Base-by-base conservation (phyloP, 306 rosid species). In the Dryas octopetala region DNA sequence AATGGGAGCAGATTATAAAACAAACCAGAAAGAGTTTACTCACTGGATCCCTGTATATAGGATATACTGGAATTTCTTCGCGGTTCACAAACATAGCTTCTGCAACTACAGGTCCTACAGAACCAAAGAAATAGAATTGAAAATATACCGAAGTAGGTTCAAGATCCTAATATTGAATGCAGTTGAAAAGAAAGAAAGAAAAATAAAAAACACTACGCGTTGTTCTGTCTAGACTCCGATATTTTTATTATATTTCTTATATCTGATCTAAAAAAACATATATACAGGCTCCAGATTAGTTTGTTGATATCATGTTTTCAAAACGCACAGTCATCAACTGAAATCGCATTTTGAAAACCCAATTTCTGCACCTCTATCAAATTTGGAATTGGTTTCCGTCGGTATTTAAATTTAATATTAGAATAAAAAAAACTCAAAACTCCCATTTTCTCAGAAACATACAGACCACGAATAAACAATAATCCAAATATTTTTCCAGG, bases 81-180 rank as follows among this genome's bases (percentile, higher is more conserved):
- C 97, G 96, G 76, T 91, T 91, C 79, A 95, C 79, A 75, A 95
- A 95, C 97, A 87, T 91, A 13, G 97, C 98, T 65, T 95, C 98
- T 0, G 96, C 97, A 63, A 95, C 96, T 11, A 95, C 97, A 65
- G 98, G 98, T 70, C 98, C 98, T 95, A 64, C 82, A 80, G 74
- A 88, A 84, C 78, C 80, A 86, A 79, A 54, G 51, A 66, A 51
- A 52, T 13, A 3, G 8, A 7, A 55, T 1, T 26, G 26, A 26
- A 60, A 12, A 10, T 6, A 76, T 16, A 74, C 40, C 57, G 65
- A 50, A 43, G 43, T 17, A 52, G 9, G 70, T 38, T 65, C 5
- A 14, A 38, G 46, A 28, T 61, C 73, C 53, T 12, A 23, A 63
- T 9, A 41, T 15, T 6, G 79, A 48, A 15, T 11, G 4, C 78